A percentile compares a stretch with the other conserved stretches of the same genome.
Evolutionary conservation across 495 filamentous ascomycete species (phyloP).

Genomic region (Lepidopterella palustris): DNA sequence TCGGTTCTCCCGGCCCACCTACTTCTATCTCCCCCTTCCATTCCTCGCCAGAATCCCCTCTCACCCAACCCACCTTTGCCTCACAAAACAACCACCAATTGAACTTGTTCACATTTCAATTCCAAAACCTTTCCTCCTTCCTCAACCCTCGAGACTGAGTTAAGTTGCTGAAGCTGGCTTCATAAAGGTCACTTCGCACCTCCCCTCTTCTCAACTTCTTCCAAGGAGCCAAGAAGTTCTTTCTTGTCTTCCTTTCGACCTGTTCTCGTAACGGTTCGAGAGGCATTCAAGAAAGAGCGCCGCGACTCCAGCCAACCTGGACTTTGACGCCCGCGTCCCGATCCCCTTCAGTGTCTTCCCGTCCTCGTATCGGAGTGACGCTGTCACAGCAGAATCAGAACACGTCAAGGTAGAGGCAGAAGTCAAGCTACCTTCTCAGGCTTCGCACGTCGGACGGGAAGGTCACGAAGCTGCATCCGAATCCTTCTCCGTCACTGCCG

Average conservation of each 20-base stretch:
- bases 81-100: background rate
- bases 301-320: constrained; percentile 90
- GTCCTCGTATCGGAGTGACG: constrained; percentile 91
- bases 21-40: background rate
- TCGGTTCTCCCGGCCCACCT: background rate
- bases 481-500: constrained; percentile 58
- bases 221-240: constrained; percentile 67
- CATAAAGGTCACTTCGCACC: constrained; percentile 5
- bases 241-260: constrained; percentile 94
- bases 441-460: constrained; percentile 87
- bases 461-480: constrained; percentile 64
- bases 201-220: constrained; percentile 14
- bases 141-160: constrained; percentile 4
- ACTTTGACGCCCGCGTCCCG: constrained; percentile 99
- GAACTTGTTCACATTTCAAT: background rate
- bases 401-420: constrained; percentile 82
- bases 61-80: background rate
- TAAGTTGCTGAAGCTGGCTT: constrained; percentile 21
- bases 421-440: constrained; percentile 67
- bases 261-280: constrained; percentile 68
- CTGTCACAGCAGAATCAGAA: constrained; percentile 66
- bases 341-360: constrained; percentile 99
- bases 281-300: constrained; percentile 90
- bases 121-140: constrained; percentile 17
- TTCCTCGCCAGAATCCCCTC: background rate